These are phyloP conservation scores for Drosera spatulata DNA, from an alignment of 179 eudicot species.

Conservation along the genomic window DNA sequence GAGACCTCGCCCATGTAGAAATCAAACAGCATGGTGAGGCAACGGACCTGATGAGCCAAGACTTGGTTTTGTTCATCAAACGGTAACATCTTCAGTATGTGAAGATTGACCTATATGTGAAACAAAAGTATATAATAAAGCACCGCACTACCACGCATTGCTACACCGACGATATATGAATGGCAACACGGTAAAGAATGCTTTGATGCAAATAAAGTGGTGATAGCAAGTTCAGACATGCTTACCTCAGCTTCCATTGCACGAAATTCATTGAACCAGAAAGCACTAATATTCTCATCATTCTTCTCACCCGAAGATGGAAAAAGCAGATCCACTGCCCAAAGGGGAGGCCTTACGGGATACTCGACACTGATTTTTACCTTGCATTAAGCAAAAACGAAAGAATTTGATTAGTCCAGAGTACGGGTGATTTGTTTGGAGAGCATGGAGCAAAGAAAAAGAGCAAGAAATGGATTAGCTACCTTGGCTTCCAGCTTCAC, in stretches of 20 bases:
- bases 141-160: neutral
- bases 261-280: slow-evolving; percentile 75
- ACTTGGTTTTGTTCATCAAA: slow-evolving; percentile 38
- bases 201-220: no score
- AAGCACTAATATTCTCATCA: slow-evolving; percentile 17
- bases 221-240: neutral
- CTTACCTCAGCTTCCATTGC: slow-evolving; percentile 96
- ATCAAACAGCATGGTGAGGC: slow-evolving; percentile 48
- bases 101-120: slow-evolving; percentile 60
- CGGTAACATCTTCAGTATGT: slow-evolving; percentile 51
- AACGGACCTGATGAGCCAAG: slow-evolving; percentile 69
- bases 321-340: slow-evolving; percentile 24
- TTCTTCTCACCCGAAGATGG: slow-evolving; percentile 28
- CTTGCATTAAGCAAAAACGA: slow-evolving; percentile 26
- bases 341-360: slow-evolving; percentile 88
- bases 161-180: no score
- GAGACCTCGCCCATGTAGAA: slow-evolving; percentile 49
- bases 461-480: slow-evolving; percentile 3
- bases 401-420: neutral
- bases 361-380: slow-evolving; percentile 70
- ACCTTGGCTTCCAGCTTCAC: slow-evolving; percentile 76
- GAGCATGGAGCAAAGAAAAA: neutral
- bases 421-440: no score
- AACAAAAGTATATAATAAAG: slow-evolving; percentile 1
- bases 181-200: neutral